Conservation (phyloP, 306 rosid genomes). For the Luffa acutangula region DNA sequence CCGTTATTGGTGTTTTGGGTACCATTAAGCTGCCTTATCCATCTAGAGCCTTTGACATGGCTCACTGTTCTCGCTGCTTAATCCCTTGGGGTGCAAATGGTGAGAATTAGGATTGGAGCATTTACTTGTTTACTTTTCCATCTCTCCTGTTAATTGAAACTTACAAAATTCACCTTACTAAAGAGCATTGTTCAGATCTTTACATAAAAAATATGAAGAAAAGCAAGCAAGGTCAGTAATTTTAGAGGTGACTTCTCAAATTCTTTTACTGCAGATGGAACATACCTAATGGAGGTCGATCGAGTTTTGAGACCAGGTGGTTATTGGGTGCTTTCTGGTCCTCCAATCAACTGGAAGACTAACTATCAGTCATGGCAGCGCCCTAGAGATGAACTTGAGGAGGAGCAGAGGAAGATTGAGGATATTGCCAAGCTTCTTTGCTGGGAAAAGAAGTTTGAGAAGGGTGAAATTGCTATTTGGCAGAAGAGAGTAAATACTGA, state of each 20-base stretch:
- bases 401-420: conserved; percentile 77
- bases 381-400: conserved; percentile 70
- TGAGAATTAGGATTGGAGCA: conserved; percentile 22
- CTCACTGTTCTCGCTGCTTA: conserved; percentile 96
- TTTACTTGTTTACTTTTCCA: background rate
- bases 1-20: conserved; percentile 88
- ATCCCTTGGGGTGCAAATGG: conserved; percentile 94
- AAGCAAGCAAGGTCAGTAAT: background rate
- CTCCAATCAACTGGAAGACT: conserved; percentile 87
- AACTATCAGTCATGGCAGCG: conserved; percentile 84
- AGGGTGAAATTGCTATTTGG: conserved; percentile 81
- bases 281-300: conserved; percentile 80
- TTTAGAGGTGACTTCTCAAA: conserved; percentile 1
- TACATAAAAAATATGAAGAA: background rate
- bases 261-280: conserved; percentile 52
- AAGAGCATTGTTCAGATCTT: background rate
- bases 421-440: conserved; percentile 79
- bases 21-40: conserved; percentile 85
- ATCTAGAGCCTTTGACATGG: conserved; percentile 93
- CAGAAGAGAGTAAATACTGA: conserved; percentile 56
- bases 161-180: background rate
- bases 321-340: conserved; percentile 95
- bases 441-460: conserved; percentile 91
- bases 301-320: conserved; percentile 98
- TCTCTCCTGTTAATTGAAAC: background rate